Conservation (phyloP, 1,139 yeast genomes). For the Candida albicans region DNA sequence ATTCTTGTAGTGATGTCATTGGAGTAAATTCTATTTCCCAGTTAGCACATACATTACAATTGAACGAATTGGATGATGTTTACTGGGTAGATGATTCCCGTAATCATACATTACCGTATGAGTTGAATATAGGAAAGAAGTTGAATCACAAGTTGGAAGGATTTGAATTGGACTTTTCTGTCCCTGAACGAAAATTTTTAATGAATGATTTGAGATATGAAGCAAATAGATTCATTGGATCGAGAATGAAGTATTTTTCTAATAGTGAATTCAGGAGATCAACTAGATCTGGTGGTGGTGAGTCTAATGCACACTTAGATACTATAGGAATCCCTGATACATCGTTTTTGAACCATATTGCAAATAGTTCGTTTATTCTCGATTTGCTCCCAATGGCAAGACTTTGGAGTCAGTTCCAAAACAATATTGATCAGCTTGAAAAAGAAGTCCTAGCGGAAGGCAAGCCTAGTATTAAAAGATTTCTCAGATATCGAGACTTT, state of each 20-base stretch:
- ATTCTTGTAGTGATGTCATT: slow-evolving; percentile 43
- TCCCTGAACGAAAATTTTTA: slow-evolving; percentile 10
- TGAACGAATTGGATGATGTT: slow-evolving; percentile 40
- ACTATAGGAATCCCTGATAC: slow-evolving; percentile 27
- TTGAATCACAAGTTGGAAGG: slow-evolving; percentile 3
- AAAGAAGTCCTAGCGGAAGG: slow-evolving; percentile 17
- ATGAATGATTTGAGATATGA: slow-evolving; percentile 18
- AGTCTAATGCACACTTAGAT: slow-evolving; percentile 16
- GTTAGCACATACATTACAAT: slow-evolving; percentile 33
- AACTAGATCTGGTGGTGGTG: slow-evolving; percentile 8
- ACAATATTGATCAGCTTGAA: slow-evolving; percentile 27
- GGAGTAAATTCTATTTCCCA: slow-evolving; percentile 32
- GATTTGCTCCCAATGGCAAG: slow-evolving; percentile 39
- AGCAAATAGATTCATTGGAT: slow-evolving; percentile 23
- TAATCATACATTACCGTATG: slow-evolving; percentile 32
- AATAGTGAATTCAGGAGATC: slow-evolving; percentile 16
- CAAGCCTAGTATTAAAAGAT: slow-evolving; percentile 27
- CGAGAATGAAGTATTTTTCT: slow-evolving; percentile 27
- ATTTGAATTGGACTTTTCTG: background rate
- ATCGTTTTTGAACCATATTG: slow-evolving; percentile 21
- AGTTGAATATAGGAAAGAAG: slow-evolving; percentile 32
- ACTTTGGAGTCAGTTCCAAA: slow-evolving; percentile 38
- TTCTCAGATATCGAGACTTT: slow-evolving; percentile 39
- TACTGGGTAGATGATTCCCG: slow-evolving; percentile 28
- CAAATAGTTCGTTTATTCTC: slow-evolving; percentile 20